Percentiles rank a stretch among this genome's conserved stretches.
phyloP scores from a whole-genome alignment of 441 rosid genomes.

The Corymbia citriodora region DNA sequence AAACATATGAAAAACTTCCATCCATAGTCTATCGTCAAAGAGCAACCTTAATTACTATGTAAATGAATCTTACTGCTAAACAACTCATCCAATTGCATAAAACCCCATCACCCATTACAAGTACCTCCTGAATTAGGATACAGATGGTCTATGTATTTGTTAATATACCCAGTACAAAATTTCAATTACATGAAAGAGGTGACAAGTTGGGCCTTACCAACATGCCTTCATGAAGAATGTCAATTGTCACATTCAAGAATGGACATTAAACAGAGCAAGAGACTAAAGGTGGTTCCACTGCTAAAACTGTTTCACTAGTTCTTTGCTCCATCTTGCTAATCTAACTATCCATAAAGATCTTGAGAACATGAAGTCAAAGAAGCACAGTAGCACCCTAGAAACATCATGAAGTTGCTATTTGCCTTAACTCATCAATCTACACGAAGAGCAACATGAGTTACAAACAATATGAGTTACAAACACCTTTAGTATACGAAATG shows the following conservation, averaged over 20 bases:
- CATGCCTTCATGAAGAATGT: not conserved
- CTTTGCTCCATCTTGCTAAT: not conserved
- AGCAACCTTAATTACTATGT: not conserved
- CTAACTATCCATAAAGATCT: not conserved
- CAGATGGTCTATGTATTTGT: not conserved
- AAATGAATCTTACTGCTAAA: not conserved
- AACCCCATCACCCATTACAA: not conserved
- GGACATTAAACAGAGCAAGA: not conserved
- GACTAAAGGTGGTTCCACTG: not conserved
- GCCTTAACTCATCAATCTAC: not conserved
- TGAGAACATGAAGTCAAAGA: not conserved
- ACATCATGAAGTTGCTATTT: not conserved
- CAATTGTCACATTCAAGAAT: not conserved
- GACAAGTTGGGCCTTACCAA: not conserved
- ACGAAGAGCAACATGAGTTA: not conserved
- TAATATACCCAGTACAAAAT: not conserved
- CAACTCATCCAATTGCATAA: not conserved
- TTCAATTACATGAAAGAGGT: not conserved
- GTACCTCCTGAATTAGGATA: too few relatives aligned
- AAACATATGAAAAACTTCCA: not conserved
- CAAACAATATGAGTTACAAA: too few relatives aligned
- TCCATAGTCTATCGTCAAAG: not conserved
- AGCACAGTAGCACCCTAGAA: not conserved
- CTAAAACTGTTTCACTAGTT: not conserved
- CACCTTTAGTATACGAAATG: not conserved